Conservation (phyloP, 179 eudicot genomes). For the Beta lomatogona region DNA sequence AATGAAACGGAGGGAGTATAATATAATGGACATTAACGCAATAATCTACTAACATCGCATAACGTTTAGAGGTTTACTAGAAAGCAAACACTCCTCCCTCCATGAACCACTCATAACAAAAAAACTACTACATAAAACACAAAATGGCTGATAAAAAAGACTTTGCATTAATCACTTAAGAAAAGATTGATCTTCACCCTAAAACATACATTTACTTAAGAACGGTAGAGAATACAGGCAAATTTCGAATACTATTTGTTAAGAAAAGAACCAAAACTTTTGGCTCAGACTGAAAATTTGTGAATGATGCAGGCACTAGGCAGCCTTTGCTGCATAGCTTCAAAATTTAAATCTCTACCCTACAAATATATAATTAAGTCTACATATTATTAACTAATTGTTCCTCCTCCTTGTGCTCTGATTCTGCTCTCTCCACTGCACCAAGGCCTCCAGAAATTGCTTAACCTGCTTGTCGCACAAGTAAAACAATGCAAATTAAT, state of each 20-base stretch:
- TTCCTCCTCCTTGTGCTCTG: constrained; percentile 12
- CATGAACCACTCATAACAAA: neutral
- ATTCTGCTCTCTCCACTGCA: constrained; percentile 46
- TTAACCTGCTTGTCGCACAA: constrained; percentile 44
- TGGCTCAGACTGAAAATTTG: neutral
- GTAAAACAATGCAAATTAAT: neutral
- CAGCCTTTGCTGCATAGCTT: constrained; percentile 19
- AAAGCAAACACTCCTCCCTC: neutral
- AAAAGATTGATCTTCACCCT: neutral
- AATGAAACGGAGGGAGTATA: accelerated
- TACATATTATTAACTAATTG: neutral
- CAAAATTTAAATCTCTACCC: constrained; percentile 14
- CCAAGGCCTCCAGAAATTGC: constrained; percentile 51
- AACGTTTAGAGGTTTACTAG: neutral
- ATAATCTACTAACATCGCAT: too few species aligned
- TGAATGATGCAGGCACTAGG: neutral
- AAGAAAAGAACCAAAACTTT: neutral
- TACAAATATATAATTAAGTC: neutral
- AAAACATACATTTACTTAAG: constrained; percentile 9
- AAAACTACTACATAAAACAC: neutral
- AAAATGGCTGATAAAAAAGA: neutral
- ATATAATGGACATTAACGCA: too few species aligned
- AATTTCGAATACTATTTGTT: neutral
- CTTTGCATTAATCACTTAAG: neutral
- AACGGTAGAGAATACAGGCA: neutral